Evolutionary conservation across 1,284 basidiomycete genomes (phyloP).

Genomic region (Sanghuangporus sanghuang): DNA sequence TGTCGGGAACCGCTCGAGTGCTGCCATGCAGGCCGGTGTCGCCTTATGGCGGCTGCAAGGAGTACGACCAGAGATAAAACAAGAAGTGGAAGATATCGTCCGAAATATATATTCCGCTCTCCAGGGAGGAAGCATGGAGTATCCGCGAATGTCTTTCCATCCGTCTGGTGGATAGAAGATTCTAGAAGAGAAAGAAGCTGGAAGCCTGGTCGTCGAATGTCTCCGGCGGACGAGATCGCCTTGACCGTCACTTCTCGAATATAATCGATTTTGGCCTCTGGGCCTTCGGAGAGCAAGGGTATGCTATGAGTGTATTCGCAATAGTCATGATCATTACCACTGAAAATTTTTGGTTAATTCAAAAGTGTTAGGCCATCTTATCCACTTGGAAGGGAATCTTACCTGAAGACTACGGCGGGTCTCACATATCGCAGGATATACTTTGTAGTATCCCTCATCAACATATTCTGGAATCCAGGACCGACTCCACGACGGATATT

Average conservation of each 20-base stretch:
- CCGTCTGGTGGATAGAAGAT: slow-evolving; percentile 22
- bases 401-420: slow-evolving; percentile 73
- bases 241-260: slow-evolving; percentile 74
- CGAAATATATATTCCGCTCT: slow-evolving; percentile 55
- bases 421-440: slow-evolving; percentile 67
- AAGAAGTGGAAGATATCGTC: slow-evolving; percentile 51
- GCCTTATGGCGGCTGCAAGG: slow-evolving; percentile 23
- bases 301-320: slow-evolving; percentile 66
- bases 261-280: slow-evolving; percentile 21
- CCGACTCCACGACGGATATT: slow-evolving; percentile 72
- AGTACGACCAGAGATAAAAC: slow-evolving; percentile 35
- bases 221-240: slow-evolving; percentile 77
- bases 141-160: slow-evolving; percentile 29
- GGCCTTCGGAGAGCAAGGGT: slow-evolving; percentile 24
- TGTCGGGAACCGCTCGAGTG: neutral
- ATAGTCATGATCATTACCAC: slow-evolving; percentile 87
- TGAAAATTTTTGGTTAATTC: slow-evolving; percentile 26
- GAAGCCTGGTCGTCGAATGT: slow-evolving; percentile 75
- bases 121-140: slow-evolving; percentile 65
- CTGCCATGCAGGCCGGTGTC: neutral
- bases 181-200: slow-evolving; percentile 70
- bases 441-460: slow-evolving; percentile 67
- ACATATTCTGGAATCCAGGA: slow-evolving; percentile 76
- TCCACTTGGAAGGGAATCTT: neutral
- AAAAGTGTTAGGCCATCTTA: neutral